These are phyloP conservation scores for Saccharum spontaneum DNA, from an alignment of 176 grass and related monocot genomes.

Conservation along the genomic window DNA sequence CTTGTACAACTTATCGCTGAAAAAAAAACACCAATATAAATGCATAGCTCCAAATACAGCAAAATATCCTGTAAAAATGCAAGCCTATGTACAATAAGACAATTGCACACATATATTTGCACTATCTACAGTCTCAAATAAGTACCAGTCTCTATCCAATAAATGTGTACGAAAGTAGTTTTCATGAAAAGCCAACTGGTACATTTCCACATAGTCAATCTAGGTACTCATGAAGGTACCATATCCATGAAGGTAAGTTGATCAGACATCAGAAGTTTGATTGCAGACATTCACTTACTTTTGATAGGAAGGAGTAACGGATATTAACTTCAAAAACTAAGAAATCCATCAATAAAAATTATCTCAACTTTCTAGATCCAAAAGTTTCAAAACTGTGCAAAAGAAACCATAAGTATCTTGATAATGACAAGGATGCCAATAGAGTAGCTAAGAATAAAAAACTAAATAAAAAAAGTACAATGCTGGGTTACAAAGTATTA, in stretches of 20 bases:
- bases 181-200: not conserved
- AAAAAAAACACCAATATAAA: constrained; percentile 32
- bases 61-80: not conserved
- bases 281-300: not conserved
- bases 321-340: constrained; percentile 5
- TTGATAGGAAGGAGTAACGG: not conserved
- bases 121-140: not conserved
- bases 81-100: not conserved
- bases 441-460: not conserved
- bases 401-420: not conserved
- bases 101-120: not conserved
- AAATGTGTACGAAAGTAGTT: not conserved
- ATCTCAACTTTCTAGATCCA: not conserved
- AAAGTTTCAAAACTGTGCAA: not conserved
- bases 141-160: not conserved
- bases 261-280: not conserved
- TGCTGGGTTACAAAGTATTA: not conserved
- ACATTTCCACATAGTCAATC: not conserved
- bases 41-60: not conserved
- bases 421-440: not conserved
- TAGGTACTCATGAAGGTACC: not conserved
- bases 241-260: not conserved
- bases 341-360: not conserved
- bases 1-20: constrained; percentile 96
- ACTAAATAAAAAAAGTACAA: not conserved